phyloP scores from a whole-genome alignment of 2,329 filamentous ascomycete species.

The Aspergillus neoniger region DNA sequence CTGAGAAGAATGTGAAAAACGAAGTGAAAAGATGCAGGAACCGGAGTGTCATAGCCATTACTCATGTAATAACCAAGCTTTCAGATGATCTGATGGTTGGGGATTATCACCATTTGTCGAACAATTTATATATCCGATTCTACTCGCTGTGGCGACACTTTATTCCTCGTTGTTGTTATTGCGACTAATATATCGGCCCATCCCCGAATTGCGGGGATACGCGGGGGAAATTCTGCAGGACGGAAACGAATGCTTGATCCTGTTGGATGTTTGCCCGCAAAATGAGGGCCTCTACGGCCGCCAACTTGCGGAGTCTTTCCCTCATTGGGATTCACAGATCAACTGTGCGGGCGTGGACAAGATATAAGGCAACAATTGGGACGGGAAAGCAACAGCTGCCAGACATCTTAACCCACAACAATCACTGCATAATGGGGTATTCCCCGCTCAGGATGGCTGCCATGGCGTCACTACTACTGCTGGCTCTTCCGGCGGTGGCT shows the following conservation, averaged over 20 bases:
- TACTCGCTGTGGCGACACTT: background rate
- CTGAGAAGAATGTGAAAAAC: background rate
- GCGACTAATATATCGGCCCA: no score
- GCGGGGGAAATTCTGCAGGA: background rate
- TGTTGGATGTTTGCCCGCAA: background rate
- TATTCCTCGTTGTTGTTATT: background rate
- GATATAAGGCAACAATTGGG: background rate
- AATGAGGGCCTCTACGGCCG: background rate
- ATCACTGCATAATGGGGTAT: background rate
- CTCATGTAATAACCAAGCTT: background rate
- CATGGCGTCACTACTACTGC: background rate
- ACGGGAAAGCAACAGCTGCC: background rate
- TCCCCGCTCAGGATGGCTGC: background rate
- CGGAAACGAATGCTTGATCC: background rate
- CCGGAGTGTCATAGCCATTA: background rate
- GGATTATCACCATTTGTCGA: no score
- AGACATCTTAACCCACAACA: background rate
- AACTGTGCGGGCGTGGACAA: background rate
- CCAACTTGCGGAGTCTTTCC: background rate
- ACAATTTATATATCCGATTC: background rate
- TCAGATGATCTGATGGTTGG: background rate
- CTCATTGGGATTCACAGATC: background rate
- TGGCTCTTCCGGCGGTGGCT: background rate
- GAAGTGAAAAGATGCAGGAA: background rate
- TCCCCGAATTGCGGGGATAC: background rate